phyloP scores from a whole-genome alignment of 2,329 filamentous ascomycete species.

The Fulvia fulva region DNA sequence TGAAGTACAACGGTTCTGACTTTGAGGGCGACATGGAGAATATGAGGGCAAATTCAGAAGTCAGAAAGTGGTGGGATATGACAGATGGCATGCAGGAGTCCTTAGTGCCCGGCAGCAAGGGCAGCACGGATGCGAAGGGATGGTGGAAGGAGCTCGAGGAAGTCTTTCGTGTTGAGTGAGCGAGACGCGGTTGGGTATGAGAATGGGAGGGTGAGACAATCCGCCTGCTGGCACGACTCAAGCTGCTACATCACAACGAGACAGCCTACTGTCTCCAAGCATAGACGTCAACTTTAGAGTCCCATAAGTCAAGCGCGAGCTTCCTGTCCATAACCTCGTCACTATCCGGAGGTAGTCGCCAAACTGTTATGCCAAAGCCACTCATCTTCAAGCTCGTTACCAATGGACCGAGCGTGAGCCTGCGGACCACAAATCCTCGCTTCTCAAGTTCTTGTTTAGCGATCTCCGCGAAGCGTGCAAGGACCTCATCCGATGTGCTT shows the following conservation, averaged over 20 bases:
- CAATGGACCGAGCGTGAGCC: slow-evolving; percentile 33
- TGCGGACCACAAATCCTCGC: slow-evolving; percentile 32
- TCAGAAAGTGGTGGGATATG: slow-evolving; percentile 76
- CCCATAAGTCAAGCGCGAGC: slow-evolving; percentile 34
- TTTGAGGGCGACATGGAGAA: slow-evolving; percentile 71
- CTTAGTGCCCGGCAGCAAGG: slow-evolving; percentile 56
- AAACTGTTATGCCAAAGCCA: slow-evolving; percentile 37
- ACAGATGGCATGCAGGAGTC: slow-evolving; percentile 69
- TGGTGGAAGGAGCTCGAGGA: slow-evolving; percentile 63
- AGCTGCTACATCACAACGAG: background rate
- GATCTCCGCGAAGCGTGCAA: slow-evolving; percentile 35
- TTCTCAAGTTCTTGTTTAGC: slow-evolving; percentile 29
- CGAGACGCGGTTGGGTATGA: background rate
- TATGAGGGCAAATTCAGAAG: slow-evolving; percentile 69
- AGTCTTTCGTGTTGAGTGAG: background rate
- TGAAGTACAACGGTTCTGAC: slow-evolving; percentile 74
- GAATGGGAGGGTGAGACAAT: background rate
- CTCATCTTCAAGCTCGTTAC: slow-evolving; percentile 39
- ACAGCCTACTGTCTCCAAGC: slow-evolving; percentile 34
- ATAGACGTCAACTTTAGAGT: slow-evolving; percentile 34
- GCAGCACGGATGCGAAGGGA: slow-evolving; percentile 51
- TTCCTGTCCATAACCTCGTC: slow-evolving; percentile 28
- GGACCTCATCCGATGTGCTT: slow-evolving; percentile 35
- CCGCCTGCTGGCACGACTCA: background rate
- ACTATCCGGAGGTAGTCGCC: slow-evolving; percentile 32